Base-by-base conservation (phyloP, 1,284 basidiomycete genomes). In the Bothia castanella region DNA sequence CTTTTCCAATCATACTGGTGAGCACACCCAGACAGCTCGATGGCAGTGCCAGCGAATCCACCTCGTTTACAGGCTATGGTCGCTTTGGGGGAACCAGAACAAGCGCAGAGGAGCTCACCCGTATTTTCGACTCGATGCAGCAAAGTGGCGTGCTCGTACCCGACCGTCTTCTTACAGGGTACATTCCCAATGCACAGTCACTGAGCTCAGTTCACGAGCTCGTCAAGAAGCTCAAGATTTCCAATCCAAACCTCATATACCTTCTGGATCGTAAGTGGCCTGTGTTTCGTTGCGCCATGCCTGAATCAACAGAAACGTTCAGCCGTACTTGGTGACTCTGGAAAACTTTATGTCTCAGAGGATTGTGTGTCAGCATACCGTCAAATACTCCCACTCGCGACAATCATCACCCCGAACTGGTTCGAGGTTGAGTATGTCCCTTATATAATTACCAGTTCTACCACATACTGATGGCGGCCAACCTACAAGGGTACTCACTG, bases 331-430 rank as follows among this genome's bases (percentile, higher is more conserved):
- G 94, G 94, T 13, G 96, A 97, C 67, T 78, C 91, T 13, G 92
- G 92, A 5, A 79, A 74, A 42, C 73, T 97, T 12, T 99, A 99
- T 61, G 95, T 99, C 23, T 82, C 92, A 7, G 75, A 85, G 12
- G 86, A 92, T 56, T 92, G 95, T 6, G 79, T 99, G 47, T 92
- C 94, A 0, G 80, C 94, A 42, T 99, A 99, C 73, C 82, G 85
- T 45, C 69, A 73, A 41, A 81, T 99, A 71, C 76, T 99, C 3
- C 76, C 80, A 16, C 72, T 87, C 20, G 86, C 95, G 2, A 92
- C 89, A 0, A 87, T 98, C 50, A 96, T 97, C 57, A 95, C 96
- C 0, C 96, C 96, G 0, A 99, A 99, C 67, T 97, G 95, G 80
- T 99, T 96, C 58, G 97, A 99, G 73, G 89, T 90, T 49, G 94